A percentile compares a stretch with the other conserved stretches of the same genome.
Conservation (phyloP, 1,284 basidiomycete genomes). For the Austroboletus rostrupii region DNA sequence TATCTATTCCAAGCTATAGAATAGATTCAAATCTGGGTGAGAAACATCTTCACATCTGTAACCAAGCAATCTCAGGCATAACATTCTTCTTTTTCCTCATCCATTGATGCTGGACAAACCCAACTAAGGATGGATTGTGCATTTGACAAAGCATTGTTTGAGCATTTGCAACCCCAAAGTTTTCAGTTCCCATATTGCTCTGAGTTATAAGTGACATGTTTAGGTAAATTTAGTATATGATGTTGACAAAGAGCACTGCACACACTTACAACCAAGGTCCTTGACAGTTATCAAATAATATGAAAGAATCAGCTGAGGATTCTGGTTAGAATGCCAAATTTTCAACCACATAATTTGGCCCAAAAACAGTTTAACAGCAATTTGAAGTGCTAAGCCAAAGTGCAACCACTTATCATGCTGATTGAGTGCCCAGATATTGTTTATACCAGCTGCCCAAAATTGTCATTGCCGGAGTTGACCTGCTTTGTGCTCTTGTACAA, state of each 20-base stretch:
- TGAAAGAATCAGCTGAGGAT: not conserved
- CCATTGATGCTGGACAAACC: slow-evolving; percentile 1
- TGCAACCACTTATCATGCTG: slow-evolving; percentile 7
- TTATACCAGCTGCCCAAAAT: not conserved
- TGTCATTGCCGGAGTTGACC: too few species aligned
- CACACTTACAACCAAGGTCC: not conserved
- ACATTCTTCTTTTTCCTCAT: slow-evolving; percentile 2
- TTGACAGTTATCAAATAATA: not conserved
- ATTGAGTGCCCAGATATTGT: not conserved
- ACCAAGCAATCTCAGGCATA: slow-evolving; percentile 1
- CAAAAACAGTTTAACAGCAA: not conserved
- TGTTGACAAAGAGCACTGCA: not conserved
- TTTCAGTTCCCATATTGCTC: slow-evolving; percentile 28
- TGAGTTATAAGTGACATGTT: slow-evolving; percentile 19
- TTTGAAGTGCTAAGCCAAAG: not conserved
- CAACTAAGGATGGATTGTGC: not conserved
- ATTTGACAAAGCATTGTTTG: slow-evolving; percentile 23
- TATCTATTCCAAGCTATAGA: not conserved
- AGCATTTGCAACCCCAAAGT: slow-evolving; percentile 26
- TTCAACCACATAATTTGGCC: not conserved
- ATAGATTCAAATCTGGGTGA: not conserved
- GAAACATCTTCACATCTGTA: not conserved
- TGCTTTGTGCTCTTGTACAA: too few species aligned
- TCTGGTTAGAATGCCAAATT: too few species aligned
- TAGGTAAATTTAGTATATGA: not conserved